Evolutionary conservation across 106 monocot genomes (phyloP), one percentile per base, ranked within the genome.

Genomic region (Agapanthus africanus): DNA sequence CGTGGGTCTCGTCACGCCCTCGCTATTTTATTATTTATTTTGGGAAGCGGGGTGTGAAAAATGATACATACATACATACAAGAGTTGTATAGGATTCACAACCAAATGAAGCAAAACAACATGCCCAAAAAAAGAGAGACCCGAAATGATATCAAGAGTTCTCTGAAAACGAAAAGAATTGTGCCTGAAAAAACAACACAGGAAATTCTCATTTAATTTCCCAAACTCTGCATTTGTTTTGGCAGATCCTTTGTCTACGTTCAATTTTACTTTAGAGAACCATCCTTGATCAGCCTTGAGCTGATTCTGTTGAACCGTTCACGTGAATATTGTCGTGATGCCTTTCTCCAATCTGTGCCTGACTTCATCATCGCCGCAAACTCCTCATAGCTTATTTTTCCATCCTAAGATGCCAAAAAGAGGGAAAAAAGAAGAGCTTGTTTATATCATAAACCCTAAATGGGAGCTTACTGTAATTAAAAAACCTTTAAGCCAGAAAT

Each of bases 341-440:
- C 71, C 41, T 71, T 71, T 31, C 71, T 71, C 71, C 71, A 71
- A 32, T 71, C 71, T 5, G 71, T 71, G 28, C 71, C 71, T 60
- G 71, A 39, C 32, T 71, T 71, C 71, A 71, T 71, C 71, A 71
- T 71, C 7, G 71, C 28, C n/a, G 59, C 71, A 61, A 71, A 71
- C 30, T 71, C 71, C 15, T 71, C 71, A 26, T 60, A 71, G 71
- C 71, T 71, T n/a, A 71, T 71, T 61, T 59, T 59, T 40, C 71
- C 71, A 71, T 71, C 71, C 71, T 71, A 59, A 21, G 21, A 39
- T 22, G 38, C 4, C 11, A 70, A 54, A 22, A 47, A 15, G 16
- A 1, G 16, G 19, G 13, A 47, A 15, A 47, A 15, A 15, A 47
- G 3, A 47, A 5, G 2, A 37, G 11, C 38, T 37, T 64, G 36